Conservation (phyloP, 345 rosid genomes). For the Brassica nigra region DNA sequence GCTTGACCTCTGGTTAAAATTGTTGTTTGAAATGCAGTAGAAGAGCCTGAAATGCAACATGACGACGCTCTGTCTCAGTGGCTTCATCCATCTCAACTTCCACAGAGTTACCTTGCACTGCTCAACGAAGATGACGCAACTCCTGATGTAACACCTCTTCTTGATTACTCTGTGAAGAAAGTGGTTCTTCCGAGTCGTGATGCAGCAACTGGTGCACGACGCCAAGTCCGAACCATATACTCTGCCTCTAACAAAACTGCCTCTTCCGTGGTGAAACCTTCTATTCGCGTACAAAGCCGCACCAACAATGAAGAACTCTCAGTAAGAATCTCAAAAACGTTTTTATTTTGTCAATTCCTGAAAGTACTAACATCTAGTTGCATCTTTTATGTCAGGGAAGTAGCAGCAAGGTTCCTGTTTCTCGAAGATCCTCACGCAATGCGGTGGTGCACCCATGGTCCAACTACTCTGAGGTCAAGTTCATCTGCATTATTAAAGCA, state of each 20-base stretch:
- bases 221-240: not conserved
- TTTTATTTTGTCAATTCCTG: not conserved
- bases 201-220: not conserved
- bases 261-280: conserved; percentile 21
- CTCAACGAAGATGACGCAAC: conserved; percentile 35
- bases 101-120: conserved; percentile 34
- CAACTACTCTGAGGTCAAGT: conserved; percentile 31
- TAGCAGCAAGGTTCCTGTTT: conserved; percentile 17
- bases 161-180: not conserved
- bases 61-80: conserved; percentile 30
- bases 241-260: not conserved
- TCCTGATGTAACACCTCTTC: conserved; percentile 14
- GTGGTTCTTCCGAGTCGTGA: conserved; percentile 12
- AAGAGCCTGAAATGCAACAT: conserved; percentile 8
- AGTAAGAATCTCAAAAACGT: not conserved
- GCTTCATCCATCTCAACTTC: conserved; percentile 38
- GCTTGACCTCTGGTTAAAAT: not conserved
- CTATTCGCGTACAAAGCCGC: conserved; percentile 29
- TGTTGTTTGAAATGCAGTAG: conserved; percentile 42
- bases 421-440: conserved; percentile 1
- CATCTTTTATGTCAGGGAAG: conserved; percentile 33
- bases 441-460: not conserved
- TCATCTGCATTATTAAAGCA: conserved; percentile 7
- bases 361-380: not conserved
- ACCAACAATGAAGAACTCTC: conserved; percentile 1